phyloP scores from a whole-genome alignment of 192 early-diverging fungal species.

The Oehlia diaphana region DNA sequence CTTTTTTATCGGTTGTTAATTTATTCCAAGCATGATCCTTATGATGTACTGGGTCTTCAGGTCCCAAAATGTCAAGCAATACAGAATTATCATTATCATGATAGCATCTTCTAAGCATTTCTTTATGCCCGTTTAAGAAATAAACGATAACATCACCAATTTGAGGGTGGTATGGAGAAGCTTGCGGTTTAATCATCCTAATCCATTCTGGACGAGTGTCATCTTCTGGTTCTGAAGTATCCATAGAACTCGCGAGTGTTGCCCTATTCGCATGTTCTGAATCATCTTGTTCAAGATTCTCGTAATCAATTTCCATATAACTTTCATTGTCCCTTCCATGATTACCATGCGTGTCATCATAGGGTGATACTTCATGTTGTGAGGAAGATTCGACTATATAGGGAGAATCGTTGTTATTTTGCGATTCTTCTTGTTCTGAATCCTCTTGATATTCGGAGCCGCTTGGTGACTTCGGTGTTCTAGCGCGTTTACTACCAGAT shows the following conservation, averaged over 20 bases:
- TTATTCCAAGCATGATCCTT: neutral
- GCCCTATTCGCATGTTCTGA: neutral
- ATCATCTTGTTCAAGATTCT: neutral
- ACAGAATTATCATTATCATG: neutral
- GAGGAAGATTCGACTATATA: neutral
- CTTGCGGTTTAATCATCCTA: neutral
- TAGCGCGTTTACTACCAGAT: neutral
- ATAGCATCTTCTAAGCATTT: neutral
- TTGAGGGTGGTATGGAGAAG: neutral
- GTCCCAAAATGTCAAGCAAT: neutral
- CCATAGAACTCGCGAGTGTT: neutral
- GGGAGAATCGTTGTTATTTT: neutral
- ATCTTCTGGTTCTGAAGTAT: neutral
- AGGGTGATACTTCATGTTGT: neutral
- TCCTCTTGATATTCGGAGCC: neutral
- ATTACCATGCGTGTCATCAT: neutral
- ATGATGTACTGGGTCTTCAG: neutral
- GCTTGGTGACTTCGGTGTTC: neutral
- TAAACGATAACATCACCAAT: neutral
- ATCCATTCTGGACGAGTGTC: constrained; percentile 16
- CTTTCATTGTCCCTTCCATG: neutral
- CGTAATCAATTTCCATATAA: neutral
- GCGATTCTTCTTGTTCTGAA: neutral
- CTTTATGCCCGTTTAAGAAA: neutral
- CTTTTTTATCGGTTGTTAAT: neutral